Evolutionary conservation across 495 filamentous ascomycete genomes (phyloP).

Genomic region (Lasiosphaeria hispida): DNA sequence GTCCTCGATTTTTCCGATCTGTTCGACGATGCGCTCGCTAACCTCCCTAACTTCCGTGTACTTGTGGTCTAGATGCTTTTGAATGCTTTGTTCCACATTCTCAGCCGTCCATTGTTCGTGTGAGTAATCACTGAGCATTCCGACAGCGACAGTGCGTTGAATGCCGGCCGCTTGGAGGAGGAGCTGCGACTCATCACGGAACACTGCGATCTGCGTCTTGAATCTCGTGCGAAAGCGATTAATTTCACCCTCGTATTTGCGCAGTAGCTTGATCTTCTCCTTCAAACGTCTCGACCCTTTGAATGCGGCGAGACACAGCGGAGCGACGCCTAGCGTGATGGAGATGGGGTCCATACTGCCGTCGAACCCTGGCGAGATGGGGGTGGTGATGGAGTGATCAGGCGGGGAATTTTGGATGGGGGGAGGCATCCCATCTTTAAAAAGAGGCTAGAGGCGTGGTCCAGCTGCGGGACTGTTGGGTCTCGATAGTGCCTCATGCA

Average conservation of each 20-base stretch:
- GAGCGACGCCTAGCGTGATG: not conserved
- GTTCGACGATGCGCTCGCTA: not conserved
- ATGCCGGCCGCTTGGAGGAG: not conserved
- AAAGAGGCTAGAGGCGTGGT: too few relatives aligned
- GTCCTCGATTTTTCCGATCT: not conserved
- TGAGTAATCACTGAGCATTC: not conserved
- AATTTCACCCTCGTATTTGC: not conserved
- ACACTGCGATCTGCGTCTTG: not conserved
- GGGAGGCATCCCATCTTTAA: too few relatives aligned
- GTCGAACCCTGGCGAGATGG: not conserved
- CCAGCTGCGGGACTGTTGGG: too few relatives aligned
- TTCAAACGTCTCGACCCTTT: not conserved
- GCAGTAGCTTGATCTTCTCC: not conserved
- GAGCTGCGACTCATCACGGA: not conserved
- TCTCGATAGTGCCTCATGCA: too few relatives aligned
- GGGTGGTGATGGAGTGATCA: not conserved
- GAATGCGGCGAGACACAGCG: not conserved
- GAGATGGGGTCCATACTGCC: not conserved
- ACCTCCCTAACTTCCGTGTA: not conserved
- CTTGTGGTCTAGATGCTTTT: not conserved
- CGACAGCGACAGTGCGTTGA: not conserved
- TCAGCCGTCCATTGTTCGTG: constrained; percentile 3
- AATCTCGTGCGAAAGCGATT: not conserved
- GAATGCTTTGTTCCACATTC: not conserved
- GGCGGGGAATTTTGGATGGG: not conserved